phyloP scores from a whole-genome alignment of 331 rosid species.

The Prunus yedoensis region DNA sequence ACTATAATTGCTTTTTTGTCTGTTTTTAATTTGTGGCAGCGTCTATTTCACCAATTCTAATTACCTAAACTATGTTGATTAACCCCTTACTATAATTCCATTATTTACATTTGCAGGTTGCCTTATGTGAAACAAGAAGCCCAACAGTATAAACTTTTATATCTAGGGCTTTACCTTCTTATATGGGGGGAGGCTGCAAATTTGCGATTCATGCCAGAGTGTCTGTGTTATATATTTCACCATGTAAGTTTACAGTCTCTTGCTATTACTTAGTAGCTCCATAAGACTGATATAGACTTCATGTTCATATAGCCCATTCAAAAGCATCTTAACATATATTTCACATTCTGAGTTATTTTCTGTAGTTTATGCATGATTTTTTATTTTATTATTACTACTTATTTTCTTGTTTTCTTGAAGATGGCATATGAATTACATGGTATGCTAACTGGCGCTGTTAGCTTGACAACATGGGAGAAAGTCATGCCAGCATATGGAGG shows the following conservation, averaged over 20 bases:
- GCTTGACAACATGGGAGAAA: conserved; percentile 88
- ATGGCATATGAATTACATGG: conserved; percentile 92
- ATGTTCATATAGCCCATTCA: conserved; percentile 3
- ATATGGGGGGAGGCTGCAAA: conserved; percentile 99
- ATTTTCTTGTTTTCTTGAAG: conserved; percentile 36
- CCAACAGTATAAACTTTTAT: conserved; percentile 78
- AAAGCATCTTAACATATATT: neutral
- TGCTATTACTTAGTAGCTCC: neutral
- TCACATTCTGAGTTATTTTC: neutral
- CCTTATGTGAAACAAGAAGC: conserved; percentile 82
- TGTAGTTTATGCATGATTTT: neutral
- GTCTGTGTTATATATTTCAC: conserved; percentile 91
- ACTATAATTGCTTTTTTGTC: neutral
- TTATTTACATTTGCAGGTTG: conserved; percentile 51
- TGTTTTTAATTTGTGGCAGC: neutral
- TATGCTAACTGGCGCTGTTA: conserved; percentile 65
- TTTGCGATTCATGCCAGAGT: conserved; percentile 96
- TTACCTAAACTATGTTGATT: neutral
- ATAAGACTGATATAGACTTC: neutral
- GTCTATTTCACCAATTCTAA: conserved; percentile 11
- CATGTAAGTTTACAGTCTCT: conserved; percentile 49
- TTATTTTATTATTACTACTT: neutral
- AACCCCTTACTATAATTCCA: conserved; percentile 6
- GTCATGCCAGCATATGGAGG: conserved; percentile 96
- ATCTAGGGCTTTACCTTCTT: conserved; percentile 84